Evolutionary conservation across 179 eudicot genomes (phyloP).

Genomic region (Corrigiola litoralis): DNA sequence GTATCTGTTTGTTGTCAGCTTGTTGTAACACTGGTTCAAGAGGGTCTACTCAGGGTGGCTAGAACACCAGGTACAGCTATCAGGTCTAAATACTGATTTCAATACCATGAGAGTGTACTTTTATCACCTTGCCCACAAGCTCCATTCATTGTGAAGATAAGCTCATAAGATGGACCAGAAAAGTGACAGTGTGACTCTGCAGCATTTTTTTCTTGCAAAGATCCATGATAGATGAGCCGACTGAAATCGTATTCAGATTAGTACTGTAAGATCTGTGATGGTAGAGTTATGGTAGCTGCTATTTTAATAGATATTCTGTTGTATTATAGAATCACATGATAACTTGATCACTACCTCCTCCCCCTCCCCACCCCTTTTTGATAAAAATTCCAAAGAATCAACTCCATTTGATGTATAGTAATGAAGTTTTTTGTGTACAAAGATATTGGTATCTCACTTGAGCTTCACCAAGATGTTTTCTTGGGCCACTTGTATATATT

Average conservation of each 20-base stretch:
- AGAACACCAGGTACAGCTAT: conserved; percentile 23
- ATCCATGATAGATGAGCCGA: background rate
- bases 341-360: no score
- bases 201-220: no score
- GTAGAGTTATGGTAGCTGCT: no score
- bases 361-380: no score
- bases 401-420: no score
- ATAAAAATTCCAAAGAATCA: no score
- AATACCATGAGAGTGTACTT: background rate
- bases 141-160: background rate
- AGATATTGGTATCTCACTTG: no score
- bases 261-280: background rate
- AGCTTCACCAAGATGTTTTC: no score
- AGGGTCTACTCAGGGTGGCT: conserved; percentile 52
- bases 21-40: conserved; percentile 60
- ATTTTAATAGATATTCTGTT: no score
- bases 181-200: background rate
- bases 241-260: background rate
- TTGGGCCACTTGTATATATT: no score
- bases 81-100: conserved; percentile 35
- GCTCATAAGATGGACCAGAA: background rate
- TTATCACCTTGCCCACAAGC: background rate
- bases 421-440: no score
- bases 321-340: no score
- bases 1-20: conserved; percentile 36